Evolutionary conservation across 345 rosid genomes (phyloP), one percentile per base, ranked within the genome.

Genomic region (Hypericum androsaemum): DNA sequence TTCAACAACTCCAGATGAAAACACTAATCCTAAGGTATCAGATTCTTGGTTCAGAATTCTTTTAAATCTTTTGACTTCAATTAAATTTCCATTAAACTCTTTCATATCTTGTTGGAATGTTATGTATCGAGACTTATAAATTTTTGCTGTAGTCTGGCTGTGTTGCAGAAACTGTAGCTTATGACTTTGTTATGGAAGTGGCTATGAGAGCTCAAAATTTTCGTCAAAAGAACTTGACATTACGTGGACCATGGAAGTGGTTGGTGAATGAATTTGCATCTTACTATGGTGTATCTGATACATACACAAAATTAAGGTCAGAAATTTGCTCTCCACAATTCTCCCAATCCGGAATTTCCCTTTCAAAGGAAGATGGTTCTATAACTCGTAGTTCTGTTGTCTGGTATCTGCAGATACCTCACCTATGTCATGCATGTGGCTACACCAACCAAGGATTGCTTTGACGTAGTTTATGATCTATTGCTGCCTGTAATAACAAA

Each of bases 1-100:
- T 38, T 64, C 69, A 32, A 64, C 49, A 38, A 39, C 63, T 46
- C n/a, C 42, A 32, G 69, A 64, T 46, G 69, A 64, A 42, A 58
- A 43, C 42, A 52, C 72, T 77, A 77, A 80, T 61, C 78, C 69
- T 60, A 90, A 87, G 89, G 98, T 90, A 56, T 9, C 56, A 50
- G 32, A 8, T 10, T 47, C 32, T 17, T 56, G 22, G 13, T 52
- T 40, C 69, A 64, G 32, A 22, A 4, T 22, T n/a, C n/a, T n/a
- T n/a, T n/a, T n/a, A n/a, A n/a, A n/a, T n/a, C n/a, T n/a, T n/a
- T n/a, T n/a, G n/a, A n/a, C n/a, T n/a, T 22, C 32, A 22, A 22
- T 22, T 22, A 22, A 22, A 22, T 22, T 22, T 22, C 32, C 32
- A 22, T 22, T 22, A 22, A 22, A 22, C 32, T 22, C 32, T 22